A percentile compares a stretch with the other conserved stretches of the same genome.
These are phyloP conservation scores for Calophaca sinica DNA, from an alignment of 306 rosid species.

Conservation along the genomic window DNA sequence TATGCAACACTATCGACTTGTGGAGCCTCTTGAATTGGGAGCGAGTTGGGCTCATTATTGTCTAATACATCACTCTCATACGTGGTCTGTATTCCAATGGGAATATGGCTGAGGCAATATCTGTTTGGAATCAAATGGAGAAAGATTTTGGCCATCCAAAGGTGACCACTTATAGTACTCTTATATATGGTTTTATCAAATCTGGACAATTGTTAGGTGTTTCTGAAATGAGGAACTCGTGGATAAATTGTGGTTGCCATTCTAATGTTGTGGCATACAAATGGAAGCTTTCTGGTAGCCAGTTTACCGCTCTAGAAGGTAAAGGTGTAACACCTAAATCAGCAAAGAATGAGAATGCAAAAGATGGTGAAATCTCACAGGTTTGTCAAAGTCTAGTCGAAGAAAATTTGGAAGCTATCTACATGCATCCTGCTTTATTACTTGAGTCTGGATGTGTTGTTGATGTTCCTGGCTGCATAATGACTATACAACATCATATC, in stretches of 20 bases:
- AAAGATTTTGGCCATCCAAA: conserved; percentile 60
- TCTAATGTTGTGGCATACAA: conserved; percentile 83
- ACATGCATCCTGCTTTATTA: too few relatives aligned
- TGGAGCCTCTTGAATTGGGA: conserved; percentile 67
- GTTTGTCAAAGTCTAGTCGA: too few relatives aligned
- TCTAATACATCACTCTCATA: conserved; percentile 64
- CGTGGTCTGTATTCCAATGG: conserved; percentile 73
- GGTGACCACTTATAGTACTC: conserved; percentile 69
- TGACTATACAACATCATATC: too few relatives aligned
- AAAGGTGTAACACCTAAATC: too few relatives aligned
- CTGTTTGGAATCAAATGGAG: conserved; percentile 69
- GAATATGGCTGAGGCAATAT: too few relatives aligned
- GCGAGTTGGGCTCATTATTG: conserved; percentile 67
- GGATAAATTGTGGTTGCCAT: conserved; percentile 66
- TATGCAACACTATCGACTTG: conserved; percentile 62
- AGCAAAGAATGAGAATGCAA: too few relatives aligned
- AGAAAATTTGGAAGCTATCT: too few relatives aligned
- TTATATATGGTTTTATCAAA: conserved; percentile 74
- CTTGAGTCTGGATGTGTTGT: too few relatives aligned
- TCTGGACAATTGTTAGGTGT: conserved; percentile 69
- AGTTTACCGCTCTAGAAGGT: too few relatives aligned
- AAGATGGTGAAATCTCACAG: too few relatives aligned
- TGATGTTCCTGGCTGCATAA: too few relatives aligned
- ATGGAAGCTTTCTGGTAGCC: too few relatives aligned
- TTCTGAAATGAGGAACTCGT: conserved; percentile 75